Percentiles rank a stretch among this genome's conserved stretches.
These are phyloP conservation scores for Penicillium concentricum DNA, from an alignment of 2,329 filamentous ascomycete genomes.

Conservation along the genomic window DNA sequence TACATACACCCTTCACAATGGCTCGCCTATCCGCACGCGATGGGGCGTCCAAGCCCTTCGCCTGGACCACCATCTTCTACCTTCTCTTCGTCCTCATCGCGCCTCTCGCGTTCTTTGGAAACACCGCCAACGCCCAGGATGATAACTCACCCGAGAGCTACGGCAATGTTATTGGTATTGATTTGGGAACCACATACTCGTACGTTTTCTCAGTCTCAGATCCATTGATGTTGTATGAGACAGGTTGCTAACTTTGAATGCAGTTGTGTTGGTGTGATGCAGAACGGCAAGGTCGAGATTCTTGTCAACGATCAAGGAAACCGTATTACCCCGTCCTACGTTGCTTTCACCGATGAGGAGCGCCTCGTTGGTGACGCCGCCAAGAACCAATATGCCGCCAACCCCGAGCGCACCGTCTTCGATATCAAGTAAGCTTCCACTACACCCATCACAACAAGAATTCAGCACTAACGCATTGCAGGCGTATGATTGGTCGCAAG, in stretches of 20 bases:
- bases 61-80: constrained; percentile 86
- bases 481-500: constrained; percentile 83
- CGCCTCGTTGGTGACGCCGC: constrained; percentile 95
- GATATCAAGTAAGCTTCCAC: constrained; percentile 73
- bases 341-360: constrained; percentile 96
- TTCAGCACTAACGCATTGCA: constrained; percentile 43
- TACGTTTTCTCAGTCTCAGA: constrained; percentile 21
- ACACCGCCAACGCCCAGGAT: constrained; percentile 65
- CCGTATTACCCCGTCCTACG: constrained; percentile 92
- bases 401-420: constrained; percentile 73
- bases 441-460: background rate
- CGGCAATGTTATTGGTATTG: constrained; percentile 92
- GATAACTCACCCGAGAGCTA: constrained; percentile 72
- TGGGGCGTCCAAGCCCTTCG: constrained; percentile 68
- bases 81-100: constrained; percentile 82
- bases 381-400: constrained; percentile 88
- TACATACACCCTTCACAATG: constrained; percentile 46
- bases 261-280: constrained; percentile 92
- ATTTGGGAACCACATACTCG: constrained; percentile 82
- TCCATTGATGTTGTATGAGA: background rate
- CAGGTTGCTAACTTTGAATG: constrained; percentile 43
- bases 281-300: constrained; percentile 92
- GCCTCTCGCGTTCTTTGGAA: constrained; percentile 79
- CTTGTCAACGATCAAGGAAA: constrained; percentile 95
- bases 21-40: constrained; percentile 55